A percentile compares a stretch with the other conserved stretches of the same genome.
These are phyloP conservation scores for Penicillium arizonense DNA, from an alignment of 495 filamentous ascomycete species.

Conservation along the genomic window DNA sequence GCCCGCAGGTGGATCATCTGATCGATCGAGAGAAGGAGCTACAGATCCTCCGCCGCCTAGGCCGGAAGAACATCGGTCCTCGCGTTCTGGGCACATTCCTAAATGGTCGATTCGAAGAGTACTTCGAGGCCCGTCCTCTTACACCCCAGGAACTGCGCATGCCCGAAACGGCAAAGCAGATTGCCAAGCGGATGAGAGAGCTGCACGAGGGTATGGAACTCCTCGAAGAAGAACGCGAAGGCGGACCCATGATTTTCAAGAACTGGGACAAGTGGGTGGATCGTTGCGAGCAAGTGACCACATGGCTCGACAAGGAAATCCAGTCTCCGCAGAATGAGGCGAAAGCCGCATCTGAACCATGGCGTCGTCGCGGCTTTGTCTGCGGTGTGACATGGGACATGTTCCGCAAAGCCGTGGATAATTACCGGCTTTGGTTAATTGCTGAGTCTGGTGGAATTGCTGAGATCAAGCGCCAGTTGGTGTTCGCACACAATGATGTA, in stretches of 20 bases:
- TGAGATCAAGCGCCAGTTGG: constrained; percentile 68
- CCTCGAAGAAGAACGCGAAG: constrained; percentile 69
- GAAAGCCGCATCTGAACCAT: constrained; percentile 42
- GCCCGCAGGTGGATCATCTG: constrained; percentile 90
- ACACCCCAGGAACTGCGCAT: constrained; percentile 73
- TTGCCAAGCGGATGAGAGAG: constrained; percentile 98
- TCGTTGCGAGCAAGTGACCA: constrained; percentile 72
- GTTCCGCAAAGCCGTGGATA: constrained; percentile 74
- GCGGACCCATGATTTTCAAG: constrained; percentile 77
- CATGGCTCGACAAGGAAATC: constrained; percentile 71
- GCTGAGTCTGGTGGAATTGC: constrained; percentile 65
- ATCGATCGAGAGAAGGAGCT: constrained; percentile 93
- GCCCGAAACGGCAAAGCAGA: constrained; percentile 82
- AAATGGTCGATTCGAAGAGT: constrained; percentile 97
- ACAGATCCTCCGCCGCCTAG: constrained; percentile 79
- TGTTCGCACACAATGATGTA: constrained; percentile 98
- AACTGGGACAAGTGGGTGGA: constrained; percentile 97
- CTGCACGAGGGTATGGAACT: constrained; percentile 92
- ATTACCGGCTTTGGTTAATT: constrained; percentile 72
- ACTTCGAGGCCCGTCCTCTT: constrained; percentile 76
- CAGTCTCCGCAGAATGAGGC: constrained; percentile 38
- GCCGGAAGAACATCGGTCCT: constrained; percentile 89
- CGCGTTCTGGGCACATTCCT: constrained; percentile 88
- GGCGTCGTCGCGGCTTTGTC: constrained; percentile 70
- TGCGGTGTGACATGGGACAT: constrained; percentile 82